Evolutionary conservation across 2,329 filamentous ascomycete species (phyloP).

Genomic region (Aspergillus sp.): DNA sequence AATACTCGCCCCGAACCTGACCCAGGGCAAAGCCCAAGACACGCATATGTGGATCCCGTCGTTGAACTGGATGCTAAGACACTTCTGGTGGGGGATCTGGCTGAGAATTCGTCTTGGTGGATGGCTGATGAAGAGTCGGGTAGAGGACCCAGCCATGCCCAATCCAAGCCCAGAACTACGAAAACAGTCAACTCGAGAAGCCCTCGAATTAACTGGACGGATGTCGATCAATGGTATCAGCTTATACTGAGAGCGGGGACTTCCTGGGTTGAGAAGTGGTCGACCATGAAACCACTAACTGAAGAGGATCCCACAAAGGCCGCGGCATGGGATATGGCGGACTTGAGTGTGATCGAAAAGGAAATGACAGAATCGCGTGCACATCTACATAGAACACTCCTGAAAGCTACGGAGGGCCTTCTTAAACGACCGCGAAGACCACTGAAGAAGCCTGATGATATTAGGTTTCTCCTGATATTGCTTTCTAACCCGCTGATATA

Average conservation of each 20-base stretch:
- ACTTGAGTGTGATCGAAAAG: constrained; percentile 49
- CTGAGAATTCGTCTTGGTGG: constrained; percentile 83
- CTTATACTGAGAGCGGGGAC: constrained; percentile 66
- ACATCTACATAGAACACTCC: constrained; percentile 66
- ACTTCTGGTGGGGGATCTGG: constrained; percentile 70
- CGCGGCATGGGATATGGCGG: constrained; percentile 43
- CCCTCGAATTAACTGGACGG: constrained; percentile 73
- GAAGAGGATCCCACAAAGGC: constrained; percentile 21
- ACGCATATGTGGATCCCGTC: constrained; percentile 39
- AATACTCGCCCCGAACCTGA: constrained; percentile 25
- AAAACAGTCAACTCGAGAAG: constrained; percentile 56
- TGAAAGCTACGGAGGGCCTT: constrained; percentile 76
- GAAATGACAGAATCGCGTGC: constrained; percentile 62
- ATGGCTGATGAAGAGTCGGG: constrained; percentile 57
- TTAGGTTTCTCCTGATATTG: constrained; percentile 76
- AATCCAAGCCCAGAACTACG: constrained; percentile 26
- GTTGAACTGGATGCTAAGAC: constrained; percentile 73
- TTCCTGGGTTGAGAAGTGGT: constrained; percentile 63
- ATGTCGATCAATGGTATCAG: constrained; percentile 73
- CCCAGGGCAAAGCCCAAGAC: constrained; percentile 16
- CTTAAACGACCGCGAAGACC: constrained; percentile 75
- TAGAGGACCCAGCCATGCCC: constrained; percentile 27
- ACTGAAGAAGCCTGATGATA: constrained; percentile 66
- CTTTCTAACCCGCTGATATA: constrained; percentile 76
- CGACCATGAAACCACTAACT: constrained; percentile 48